These are phyloP conservation scores for Globisporangium uncinulatum DNA, from an alignment of 352 stramenopile genomes.

Conservation along the genomic window DNA sequence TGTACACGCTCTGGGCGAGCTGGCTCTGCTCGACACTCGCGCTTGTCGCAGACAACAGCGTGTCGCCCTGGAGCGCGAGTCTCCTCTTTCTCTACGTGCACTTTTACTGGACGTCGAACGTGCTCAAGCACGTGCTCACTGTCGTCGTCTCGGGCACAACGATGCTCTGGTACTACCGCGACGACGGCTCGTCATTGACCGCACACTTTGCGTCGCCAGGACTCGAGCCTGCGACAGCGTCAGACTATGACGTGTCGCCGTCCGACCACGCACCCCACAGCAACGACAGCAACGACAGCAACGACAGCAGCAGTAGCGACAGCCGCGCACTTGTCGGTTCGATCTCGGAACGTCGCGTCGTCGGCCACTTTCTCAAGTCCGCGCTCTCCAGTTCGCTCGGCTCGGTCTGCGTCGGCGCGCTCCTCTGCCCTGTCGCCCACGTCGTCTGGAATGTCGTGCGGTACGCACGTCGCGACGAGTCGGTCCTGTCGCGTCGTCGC, in stretches of 20 bases:
- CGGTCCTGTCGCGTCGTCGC: constrained; percentile 51
- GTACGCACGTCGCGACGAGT: constrained; percentile 70
- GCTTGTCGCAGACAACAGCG: constrained; percentile 38
- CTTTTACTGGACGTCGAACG: constrained; percentile 87
- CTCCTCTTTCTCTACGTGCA: constrained; percentile 78
- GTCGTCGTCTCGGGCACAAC: constrained; percentile 73
- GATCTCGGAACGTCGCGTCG: constrained; percentile 40
- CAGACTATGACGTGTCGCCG: constrained; percentile 34
- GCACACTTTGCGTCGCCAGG: constrained; percentile 33
- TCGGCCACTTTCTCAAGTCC: constrained; percentile 62
- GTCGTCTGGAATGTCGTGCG: constrained; percentile 73
- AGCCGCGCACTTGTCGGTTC: constrained; percentile 2
- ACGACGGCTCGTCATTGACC: constrained; percentile 32
- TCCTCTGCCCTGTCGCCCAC: constrained; percentile 72
- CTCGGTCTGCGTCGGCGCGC: constrained; percentile 79
- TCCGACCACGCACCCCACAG: constrained; percentile 4
- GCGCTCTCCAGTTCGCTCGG: constrained; percentile 72
- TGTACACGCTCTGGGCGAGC: constrained; percentile 70
- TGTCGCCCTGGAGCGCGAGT: constrained; percentile 61
- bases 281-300: constrained; percentile 6
- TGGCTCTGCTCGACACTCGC: constrained; percentile 80
- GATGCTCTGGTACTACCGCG: constrained; percentile 85
- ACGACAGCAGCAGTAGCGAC: not conserved
- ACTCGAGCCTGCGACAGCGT: constrained; percentile 23
- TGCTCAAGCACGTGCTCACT: constrained; percentile 82